A percentile compares a stretch with the other conserved stretches of the same genome.
These are phyloP conservation scores for Coemansia sp. DNA, from an alignment of 192 early-diverging fungal genomes.

Conservation along the genomic window DNA sequence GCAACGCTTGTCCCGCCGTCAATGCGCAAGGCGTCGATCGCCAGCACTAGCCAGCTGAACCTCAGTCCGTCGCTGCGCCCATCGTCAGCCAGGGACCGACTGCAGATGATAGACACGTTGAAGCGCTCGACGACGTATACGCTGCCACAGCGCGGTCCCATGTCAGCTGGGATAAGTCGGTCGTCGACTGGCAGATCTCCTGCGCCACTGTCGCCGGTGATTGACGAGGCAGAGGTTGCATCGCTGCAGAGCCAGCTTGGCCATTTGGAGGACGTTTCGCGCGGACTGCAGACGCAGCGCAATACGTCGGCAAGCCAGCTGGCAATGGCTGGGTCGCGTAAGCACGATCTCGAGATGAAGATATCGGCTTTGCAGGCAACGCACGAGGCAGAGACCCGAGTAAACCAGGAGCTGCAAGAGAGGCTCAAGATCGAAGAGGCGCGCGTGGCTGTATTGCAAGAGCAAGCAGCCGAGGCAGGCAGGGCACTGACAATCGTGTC, in stretches of 20 bases:
- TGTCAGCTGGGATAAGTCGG: constrained; percentile 23
- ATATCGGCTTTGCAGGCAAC: constrained; percentile 47
- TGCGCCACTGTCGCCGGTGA: constrained; percentile 24
- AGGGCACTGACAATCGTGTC: constrained; percentile 35
- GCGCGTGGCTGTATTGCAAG: constrained; percentile 25
- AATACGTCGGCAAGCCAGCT: constrained; percentile 26
- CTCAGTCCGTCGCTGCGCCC: constrained; percentile 40
- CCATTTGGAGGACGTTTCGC: constrained; percentile 47
- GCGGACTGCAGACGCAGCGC: constrained; percentile 50
- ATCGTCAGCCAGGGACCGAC: constrained; percentile 15
- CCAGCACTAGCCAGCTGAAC: constrained; percentile 41
- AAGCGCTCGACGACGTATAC: constrained; percentile 43
- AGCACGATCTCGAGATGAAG: constrained; percentile 53
- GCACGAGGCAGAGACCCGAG: constrained; percentile 49
- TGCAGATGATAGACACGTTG: constrained; percentile 23
- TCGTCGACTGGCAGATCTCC: constrained; percentile 28
- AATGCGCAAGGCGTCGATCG: constrained; percentile 35
- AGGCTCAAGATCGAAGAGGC: constrained; percentile 42
- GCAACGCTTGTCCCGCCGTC: constrained; percentile 53
- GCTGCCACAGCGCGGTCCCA: constrained; percentile 13
- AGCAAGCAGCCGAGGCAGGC: constrained; percentile 40
- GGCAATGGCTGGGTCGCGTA: constrained; percentile 36
- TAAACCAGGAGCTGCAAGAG: constrained; percentile 56
- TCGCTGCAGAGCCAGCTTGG: constrained; percentile 42
- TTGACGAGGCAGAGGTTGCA: constrained; percentile 26